These are phyloP conservation scores for Pleurostoma richardsiae DNA, from an alignment of 2,329 filamentous ascomycete genomes.

Conservation along the genomic window DNA sequence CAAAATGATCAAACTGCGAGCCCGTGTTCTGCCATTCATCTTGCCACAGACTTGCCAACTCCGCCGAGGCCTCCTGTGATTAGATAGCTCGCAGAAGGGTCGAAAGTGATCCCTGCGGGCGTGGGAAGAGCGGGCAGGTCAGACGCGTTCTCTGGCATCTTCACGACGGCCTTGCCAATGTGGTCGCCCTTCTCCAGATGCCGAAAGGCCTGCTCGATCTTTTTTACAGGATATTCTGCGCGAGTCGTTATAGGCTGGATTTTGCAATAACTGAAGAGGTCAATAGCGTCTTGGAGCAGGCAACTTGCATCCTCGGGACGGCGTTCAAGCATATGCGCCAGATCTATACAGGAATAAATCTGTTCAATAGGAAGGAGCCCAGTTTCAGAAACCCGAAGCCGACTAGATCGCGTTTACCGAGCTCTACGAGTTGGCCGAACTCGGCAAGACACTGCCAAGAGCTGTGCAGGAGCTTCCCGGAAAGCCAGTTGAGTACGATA, in stretches of 20 bases:
- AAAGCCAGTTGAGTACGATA: slow-evolving; percentile 2
- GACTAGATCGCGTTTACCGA: slow-evolving; percentile 1
- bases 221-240: not conserved
- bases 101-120: not conserved
- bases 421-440: slow-evolving; percentile 1
- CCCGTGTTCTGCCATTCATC: not conserved
- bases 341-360: not conserved
- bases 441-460: slow-evolving; percentile 4
- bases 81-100: not conserved
- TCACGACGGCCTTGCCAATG: slow-evolving; percentile 4
- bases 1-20: not conserved
- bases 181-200: slow-evolving; percentile 3
- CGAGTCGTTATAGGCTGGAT: not conserved
- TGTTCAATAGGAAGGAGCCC: not conserved
- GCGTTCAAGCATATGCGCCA: not conserved
- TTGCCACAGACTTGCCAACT: not conserved
- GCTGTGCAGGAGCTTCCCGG: slow-evolving; percentile 1
- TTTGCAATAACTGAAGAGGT: not conserved
- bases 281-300: not conserved
- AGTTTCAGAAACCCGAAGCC: not conserved
- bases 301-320: not conserved
- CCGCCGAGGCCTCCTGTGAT: slow-evolving; percentile 2
- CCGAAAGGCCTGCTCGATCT: not conserved
- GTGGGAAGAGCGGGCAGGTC: not conserved
- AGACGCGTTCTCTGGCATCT: not conserved